These are phyloP conservation scores for Neofusicoccum kwambonambiense DNA, from an alignment of 2,329 filamentous ascomycete genomes.

Conservation along the genomic window DNA sequence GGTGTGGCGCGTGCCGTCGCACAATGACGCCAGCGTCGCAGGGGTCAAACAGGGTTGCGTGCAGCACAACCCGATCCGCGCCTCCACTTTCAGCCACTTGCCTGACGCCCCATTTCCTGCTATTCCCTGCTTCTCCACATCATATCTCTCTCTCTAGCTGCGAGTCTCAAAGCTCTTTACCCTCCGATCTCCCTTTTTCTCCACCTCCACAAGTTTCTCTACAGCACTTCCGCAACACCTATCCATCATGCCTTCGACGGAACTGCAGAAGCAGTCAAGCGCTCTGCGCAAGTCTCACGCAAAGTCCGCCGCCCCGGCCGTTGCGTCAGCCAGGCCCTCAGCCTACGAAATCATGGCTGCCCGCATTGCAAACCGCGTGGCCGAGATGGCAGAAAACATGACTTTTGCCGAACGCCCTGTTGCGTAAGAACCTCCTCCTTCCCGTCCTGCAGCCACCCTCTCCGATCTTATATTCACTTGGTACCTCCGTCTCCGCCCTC, in stretches of 20 bases:
- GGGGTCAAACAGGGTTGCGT: constrained; percentile 15
- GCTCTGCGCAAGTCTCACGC: constrained; percentile 19
- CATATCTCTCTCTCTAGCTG: neutral
- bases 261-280: constrained; percentile 30
- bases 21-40: constrained; percentile 13
- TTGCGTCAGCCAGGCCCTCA: constrained; percentile 28
- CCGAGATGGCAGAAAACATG: constrained; percentile 54
- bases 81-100: constrained; percentile 1
- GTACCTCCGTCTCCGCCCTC: neutral
- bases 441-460: neutral
- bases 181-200: neutral
- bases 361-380: constrained; percentile 51
- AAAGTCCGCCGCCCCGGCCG: constrained; percentile 10
- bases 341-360: constrained; percentile 53
- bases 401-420: constrained; percentile 47
- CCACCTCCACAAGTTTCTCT: constrained; percentile 4
- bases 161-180: neutral
- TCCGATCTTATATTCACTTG: no score
- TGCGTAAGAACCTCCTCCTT: neutral
- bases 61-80: neutral
- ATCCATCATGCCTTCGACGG: constrained; percentile 29
- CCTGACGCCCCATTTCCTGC: neutral
- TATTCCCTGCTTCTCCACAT: constrained; percentile 9
- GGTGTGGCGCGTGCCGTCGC: constrained; percentile 13
- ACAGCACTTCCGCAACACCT: constrained; percentile 35